Evolutionary conservation across 345 rosid genomes (phyloP), one percentile per base, ranked within the genome.

Genomic region (Citrus trifoliata): DNA sequence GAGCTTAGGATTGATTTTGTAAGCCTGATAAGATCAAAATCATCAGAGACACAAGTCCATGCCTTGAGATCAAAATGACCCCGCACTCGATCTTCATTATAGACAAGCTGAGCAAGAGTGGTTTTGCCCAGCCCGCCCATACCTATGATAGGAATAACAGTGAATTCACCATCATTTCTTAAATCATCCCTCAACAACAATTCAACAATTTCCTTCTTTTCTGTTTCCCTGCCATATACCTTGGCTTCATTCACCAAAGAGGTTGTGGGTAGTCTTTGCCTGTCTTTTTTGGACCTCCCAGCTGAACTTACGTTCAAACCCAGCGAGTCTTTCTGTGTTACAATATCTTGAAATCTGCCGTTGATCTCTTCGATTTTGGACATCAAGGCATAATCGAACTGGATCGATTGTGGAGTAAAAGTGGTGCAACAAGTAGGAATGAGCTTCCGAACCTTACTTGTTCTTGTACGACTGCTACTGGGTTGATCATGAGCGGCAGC

Each of bases 61-160:
- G 56, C 68, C 25, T 48, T 75, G 12, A 70, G 30, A 28, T 79
- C 61, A 1, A 82, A 82, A 22, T 32, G 32, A 13, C 21, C 40
- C 16, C 63, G 58, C 33, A 79, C 62, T 2, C 2, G 30, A 2
- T 28, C 13, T 0, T 78, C 79, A 65, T 79, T 70, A 42, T 73
- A 82, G 27, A 59, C 65, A 28, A 75, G 67, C 75, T 33, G 55
- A 55, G 85, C 76, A 33, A 82, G 70, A 9, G 82, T 79, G 3
- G 85, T 82, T 28, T 79, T 82, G 1, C 85, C 82, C 4, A 70
- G n/a, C 6, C 85, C 85, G 1, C 82, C 82, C 67, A 74, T 70
- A 10, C 82, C 85, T 1, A 64, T 7, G 0, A 82, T 79, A 19
- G 79, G 53, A 7, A 82, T 69, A 56, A 82, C 85, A 14, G 62